Evolutionary conservation across 2,329 filamentous ascomycete species (phyloP), one percentile per base, ranked within the genome.

Genomic region (Ustulina deusta): DNA sequence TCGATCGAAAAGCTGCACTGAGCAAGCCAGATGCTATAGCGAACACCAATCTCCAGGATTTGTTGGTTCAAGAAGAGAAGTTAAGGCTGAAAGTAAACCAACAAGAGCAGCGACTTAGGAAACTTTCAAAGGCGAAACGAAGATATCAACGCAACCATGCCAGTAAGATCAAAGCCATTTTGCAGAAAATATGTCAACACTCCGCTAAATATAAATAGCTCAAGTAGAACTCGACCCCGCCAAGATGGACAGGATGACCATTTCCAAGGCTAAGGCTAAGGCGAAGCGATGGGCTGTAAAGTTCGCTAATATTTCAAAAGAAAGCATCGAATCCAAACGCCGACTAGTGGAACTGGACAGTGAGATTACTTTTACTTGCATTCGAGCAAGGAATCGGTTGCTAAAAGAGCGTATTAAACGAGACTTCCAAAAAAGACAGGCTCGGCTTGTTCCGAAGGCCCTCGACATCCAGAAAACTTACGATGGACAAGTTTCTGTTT

Each of bases 1-100:
- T 80, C 7, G 63, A 65, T 25, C 54, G 61, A n/a, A 40, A n/a
- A 34, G 61, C 68, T 9, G 68, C 68, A 22, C 32, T 70, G 32
- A 63, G 58, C 10, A 68, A 62, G 25, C 17, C 38, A 17, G 65
- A 62, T n/a, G 61, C 61, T 2, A 70, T 13, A 22, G 40, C 34
- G 0, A 65, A 70, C 22, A 2, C 1, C 4, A 11, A 52, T 13
- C 60, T 70, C 10, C 68, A 68, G 36, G 6, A 4, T 13, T 32
- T 22, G 29, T 27, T 52, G 2, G 5, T 9, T 6, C 36, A 60
- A 51, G 61, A 64, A 51, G n/a, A 46, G 9, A 52, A 61, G 38
- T 2, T 25, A 17, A 38, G 5, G 11, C 17, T 61, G 1, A 61
- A 55, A 49, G 10, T 6, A 15, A 61, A 44, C 11, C 3, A 17